Base-by-base conservation (phyloP, 2,329 filamentous ascomycete species). In the Penicillium vulpinum region DNA sequence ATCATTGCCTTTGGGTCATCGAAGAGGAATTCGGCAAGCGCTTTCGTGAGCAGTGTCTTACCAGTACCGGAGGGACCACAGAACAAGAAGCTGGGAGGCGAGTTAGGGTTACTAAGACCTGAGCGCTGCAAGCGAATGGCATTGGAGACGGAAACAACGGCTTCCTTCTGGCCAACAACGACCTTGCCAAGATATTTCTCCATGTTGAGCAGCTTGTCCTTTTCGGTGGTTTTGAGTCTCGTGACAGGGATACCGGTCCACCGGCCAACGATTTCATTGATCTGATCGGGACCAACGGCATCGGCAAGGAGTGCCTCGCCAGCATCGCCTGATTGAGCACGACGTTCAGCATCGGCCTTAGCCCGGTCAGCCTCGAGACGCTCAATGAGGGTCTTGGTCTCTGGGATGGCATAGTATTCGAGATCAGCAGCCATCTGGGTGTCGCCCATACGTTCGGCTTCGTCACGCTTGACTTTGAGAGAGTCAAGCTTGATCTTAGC, bases 171-270 rank as follows among this genome's bases (percentile, higher is more conserved):
- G 50, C 94, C 94, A 51, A 99, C 87, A 18, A 99, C 94, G 24
- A 95, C 79, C 74, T 92, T 89, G 63, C 85, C 81, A 7, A 99
- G 86, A 45, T 88, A 87, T 70, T 85, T 89, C 78, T 99, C 94
- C 94, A 99, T 99, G 70, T 96, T 84, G 62, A 99, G 84, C n/a
- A 99, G 83, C 81, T 97, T 97, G 74, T 99, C 94, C 78, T 96
- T 97, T 78, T 99, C 94, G 0, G 92, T 90, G 0, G 94, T 97
- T 80, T 90, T 93, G 39, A 99, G 86, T 60, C 93, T 85, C 5
- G 92, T 97, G 57, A 99, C 91, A 1, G 94, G 94, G 66, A 99
- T 99, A 62, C 94, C 94, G n/a, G 94, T 99, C 91, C 92, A 97
- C 59, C 92, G 88, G 53, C 90, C 89, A 51, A 99, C 94, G 60